These are phyloP conservation scores for Solidago caesia DNA, from an alignment of 129 eudicot species.

Conservation along the genomic window DNA sequence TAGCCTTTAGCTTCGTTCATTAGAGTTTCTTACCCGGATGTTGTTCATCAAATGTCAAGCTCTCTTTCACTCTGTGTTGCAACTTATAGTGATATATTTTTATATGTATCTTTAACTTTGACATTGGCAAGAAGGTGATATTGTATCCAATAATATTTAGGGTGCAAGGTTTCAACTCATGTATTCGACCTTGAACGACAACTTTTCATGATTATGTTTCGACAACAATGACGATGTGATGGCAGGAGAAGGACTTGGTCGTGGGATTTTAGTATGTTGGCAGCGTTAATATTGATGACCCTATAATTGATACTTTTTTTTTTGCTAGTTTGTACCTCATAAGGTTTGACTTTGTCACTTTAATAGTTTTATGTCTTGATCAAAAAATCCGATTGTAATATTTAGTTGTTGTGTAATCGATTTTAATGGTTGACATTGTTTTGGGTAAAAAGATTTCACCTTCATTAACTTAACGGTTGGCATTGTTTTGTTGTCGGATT, in stretches of 20 bases:
- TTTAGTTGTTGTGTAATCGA: slow-evolving; percentile 1
- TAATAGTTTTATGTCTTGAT: slow-evolving; percentile 1
- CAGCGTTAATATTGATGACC: neutral
- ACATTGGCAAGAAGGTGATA: neutral
- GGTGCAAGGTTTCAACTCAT: neutral
- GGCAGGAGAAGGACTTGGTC: neutral
- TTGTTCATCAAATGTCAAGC: neutral
- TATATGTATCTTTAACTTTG: neutral
- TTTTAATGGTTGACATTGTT: slow-evolving; percentile 17
- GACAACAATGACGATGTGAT: neutral
- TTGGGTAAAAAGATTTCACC: neutral
- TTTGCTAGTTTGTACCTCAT: neutral
- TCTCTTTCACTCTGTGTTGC: neutral
- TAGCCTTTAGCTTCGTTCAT: neutral
- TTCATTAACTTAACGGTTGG: too few species aligned
- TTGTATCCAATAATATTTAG: neutral
- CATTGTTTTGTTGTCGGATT: too few species aligned
- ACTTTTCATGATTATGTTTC: neutral
- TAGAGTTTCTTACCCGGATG: neutral
- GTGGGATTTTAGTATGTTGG: neutral
- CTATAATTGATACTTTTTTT: neutral
- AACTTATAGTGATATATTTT: too few species aligned
- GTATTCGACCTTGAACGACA: neutral
- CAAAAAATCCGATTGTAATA: neutral
- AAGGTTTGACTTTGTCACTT: neutral